Base-by-base conservation (phyloP, 2,329 filamentous ascomycete species). In the Tolypocladium album region DNA sequence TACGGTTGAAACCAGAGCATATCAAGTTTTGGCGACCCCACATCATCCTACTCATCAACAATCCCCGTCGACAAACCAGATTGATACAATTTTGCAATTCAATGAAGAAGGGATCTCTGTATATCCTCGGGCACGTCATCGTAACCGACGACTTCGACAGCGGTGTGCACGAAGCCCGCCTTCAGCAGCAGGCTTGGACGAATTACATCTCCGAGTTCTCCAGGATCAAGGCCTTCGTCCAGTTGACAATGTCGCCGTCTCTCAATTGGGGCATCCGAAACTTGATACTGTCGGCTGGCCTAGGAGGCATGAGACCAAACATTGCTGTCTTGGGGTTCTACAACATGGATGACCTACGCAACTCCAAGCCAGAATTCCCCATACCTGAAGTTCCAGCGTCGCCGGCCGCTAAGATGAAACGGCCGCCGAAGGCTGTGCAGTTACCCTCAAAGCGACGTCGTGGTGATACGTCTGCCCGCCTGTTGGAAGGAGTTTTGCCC, bases 1-100 rank as follows among this genome's bases (percentile, higher is more conserved):
- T 96, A 38, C 85, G 90, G n/a, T 77, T 96, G 38, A 87, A 85
- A 57, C 90, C 90, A 42, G 91, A 96, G 67, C 91, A 96, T 69
- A 92, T 96, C 72, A 96, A 96, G 68, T 96, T 95, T 70, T 96
- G 92, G 91, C 82, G 91, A 58, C 91, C 91, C 0, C 91, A 95
- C 64, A 92, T 96, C 52, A 82, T 96, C 56, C 79, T 96, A 0
- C 83, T 96, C 58, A 85, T 94, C 64, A 94, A 93, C 69, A 85
- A 94, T 67, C 88, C 90, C 4, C 82, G 91, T n/a, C 82, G 82
- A 7, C 89, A 94, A 69, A 91, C 89, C 58, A 87, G 89, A 50
- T 81, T 96, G 47, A 93, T 96, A 2, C 89, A 92, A 61, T 96
- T 96, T 66, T 96, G 91, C 74, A 96, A 96, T 71, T 92, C 90